Base-by-base conservation (phyloP, 2,329 filamentous ascomycete species). In the Alternaria sp. region DNA sequence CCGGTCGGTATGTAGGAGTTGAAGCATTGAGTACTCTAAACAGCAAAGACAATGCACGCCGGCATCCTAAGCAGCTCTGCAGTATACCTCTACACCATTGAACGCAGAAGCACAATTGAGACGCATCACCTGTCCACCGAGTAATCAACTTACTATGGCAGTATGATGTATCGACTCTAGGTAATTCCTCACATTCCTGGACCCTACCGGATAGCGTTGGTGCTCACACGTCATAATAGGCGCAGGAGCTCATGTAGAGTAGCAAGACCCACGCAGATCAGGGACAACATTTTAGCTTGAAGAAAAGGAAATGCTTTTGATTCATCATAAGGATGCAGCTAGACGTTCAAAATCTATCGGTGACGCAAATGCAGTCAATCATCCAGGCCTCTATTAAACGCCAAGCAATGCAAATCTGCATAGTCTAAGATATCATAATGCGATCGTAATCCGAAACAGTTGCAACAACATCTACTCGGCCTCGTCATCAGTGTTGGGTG, bases 401-500 rank as follows among this genome's bases (percentile, higher is more conserved):
- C 69, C 67, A 36, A 62, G 57, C 68, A 61, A 72, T 69, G 68
- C 69, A 71, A 63, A 45, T 66, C 52, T 65, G 62, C 59, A 59
- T 53, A 57, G 54, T 63, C 61, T 63, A 63, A 63, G 61, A 63
- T 65, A 62, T 58, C 47, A 52, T 61, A 43, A 62, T 62, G 56
- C 62, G 40, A 56, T 60, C 51, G 9, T 45, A 36, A 62, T 40
- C 36, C 62, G 52, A 60, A 65, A 61, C 49, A 61, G 52, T 52
- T 54, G 50, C 56, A 32, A 59, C 58, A 28, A 56, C 57, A 56
- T 73, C 52, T 75, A 75, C 47, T 79, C 71, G 59, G 77, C 79
- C 62, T 81, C 80, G 59, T 81, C 80, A 61, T 81, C 80, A 3
- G 79, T 80, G 64, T 81, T 79, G 30, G 73, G 72, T 51, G 79